Evolutionary conservation across 2,329 filamentous ascomycete genomes (phyloP), one percentile per base, ranked within the genome.

Genomic region (Hypocrella siamensis): DNA sequence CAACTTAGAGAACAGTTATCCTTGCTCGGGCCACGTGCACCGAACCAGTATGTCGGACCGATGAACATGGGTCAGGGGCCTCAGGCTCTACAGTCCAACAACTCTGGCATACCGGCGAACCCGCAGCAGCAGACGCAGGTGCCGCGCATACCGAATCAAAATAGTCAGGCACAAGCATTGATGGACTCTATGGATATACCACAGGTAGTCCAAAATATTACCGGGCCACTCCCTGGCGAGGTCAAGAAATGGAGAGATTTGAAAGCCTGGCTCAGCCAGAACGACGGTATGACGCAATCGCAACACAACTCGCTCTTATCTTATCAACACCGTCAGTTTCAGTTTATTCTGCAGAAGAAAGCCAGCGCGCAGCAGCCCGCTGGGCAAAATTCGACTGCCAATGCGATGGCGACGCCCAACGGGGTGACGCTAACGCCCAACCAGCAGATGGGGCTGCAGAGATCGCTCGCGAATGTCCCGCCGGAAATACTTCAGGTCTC

Each of bases 171-270:
- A 6, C 50, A 56, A 30, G 36, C 40, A 2, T 45, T 59, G 35
- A 65, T 67, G 58, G 63, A 67, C 36, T 51, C 41, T 8, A 58
- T 67, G 58, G 63, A 67, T 9, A 37, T 69, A 1, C 62, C 61
- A 1, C 40, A 44, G 3, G 45, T 49, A 11, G 40, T 63, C 5
- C 37, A 57, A 7, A 36, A 15, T 11, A 42, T 49, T 11, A 43
- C 53, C 4, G 42, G 31, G 10, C 46, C 45, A 15, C 35, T 63
- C 3, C 59, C 61, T 2, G 42, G 49, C 0, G 59, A 65, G 1
- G 42, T 63, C 5, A 64, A 63, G 45, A 67, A 61, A 38, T 68
- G 64, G 64, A 48, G 49, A 12, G 60, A 65, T 4, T 45, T 67
- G 9, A 62, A 60, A 41, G 35, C 41, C 2, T 65, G 58, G 56